Evolutionary conservation across 495 filamentous ascomycete species (phyloP), one percentile per base, ranked within the genome.

Genomic region (Tetracladium marchalianum): DNA sequence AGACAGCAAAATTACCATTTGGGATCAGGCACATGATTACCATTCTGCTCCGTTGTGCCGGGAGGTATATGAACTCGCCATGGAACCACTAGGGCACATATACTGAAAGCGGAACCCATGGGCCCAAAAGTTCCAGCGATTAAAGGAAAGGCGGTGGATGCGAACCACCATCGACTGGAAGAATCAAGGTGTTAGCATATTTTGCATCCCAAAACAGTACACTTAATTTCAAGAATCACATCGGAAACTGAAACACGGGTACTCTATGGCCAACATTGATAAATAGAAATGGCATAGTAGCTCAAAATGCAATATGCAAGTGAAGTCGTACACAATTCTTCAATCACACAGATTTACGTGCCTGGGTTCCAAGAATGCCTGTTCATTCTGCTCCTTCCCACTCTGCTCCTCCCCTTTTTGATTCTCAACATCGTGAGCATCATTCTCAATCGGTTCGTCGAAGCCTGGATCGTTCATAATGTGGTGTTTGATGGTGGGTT

Each of bases 121-220:
- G 88, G 88, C 0, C 88, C 88, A 44, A 95, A 52, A 2, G 56
- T 56, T 9, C 56, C 56, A 16, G 56, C 54, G 5, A 54, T 52
- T 13, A 59, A 36, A 24, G 88, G 88, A 51, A 87, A 86, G 9
- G 78, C 84, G 0, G 86, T 85, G 16, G 80, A 84, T 8, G 85
- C 84, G 53, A 90, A 82, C 87, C 88, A 95, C 87, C 87, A 95
- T 35, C 80, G 79, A 47, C 81, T 59, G 36, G 10, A 38, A 22
- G 7, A 40, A 44, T 8, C 22, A 24, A 17, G 5, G n/a, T 4
- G 19, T 18, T 17, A 15, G 11, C n/a, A 41, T 2, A 5, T 17
- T 3, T 5, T 17, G n/a, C 39, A 5, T 4, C 5, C 5, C 11
- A 24, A 18, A 24, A 17, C 4, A 22, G 22, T 27, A 27, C 3